These are phyloP conservation scores for Primulina tabacum DNA, from an alignment of 257 asterid genomes.

Conservation along the genomic window DNA sequence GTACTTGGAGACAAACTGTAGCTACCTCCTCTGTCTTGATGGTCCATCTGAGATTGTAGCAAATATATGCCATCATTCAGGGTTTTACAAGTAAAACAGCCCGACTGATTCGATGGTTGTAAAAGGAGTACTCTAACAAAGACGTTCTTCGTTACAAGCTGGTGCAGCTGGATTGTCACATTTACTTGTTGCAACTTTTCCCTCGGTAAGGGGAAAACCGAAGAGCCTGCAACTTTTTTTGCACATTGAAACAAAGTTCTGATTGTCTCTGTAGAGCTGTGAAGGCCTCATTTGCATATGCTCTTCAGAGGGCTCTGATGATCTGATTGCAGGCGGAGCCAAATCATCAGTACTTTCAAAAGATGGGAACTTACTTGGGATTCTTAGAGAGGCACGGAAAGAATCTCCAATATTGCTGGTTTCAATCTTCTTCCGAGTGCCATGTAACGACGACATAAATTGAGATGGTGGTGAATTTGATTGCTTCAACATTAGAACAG, in stretches of 20 bases:
- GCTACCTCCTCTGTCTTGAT: neutral
- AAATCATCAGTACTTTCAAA: constrained; percentile 27
- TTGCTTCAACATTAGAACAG: constrained; percentile 49
- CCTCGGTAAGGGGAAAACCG: constrained; percentile 82
- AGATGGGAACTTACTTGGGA: constrained; percentile 28
- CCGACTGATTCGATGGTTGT: neutral
- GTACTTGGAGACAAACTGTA: neutral
- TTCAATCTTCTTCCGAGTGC: constrained; percentile 34
- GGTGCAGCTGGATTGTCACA: constrained; percentile 28
- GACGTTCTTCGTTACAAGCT: neutral
- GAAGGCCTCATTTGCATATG: constrained; percentile 23
- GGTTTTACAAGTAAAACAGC: neutral
- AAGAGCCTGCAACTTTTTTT: constrained; percentile 71
- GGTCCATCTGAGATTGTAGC: neutral
- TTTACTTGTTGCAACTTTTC: constrained; percentile 29
- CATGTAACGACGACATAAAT: constrained; percentile 24
- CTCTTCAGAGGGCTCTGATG: constrained; percentile 31
- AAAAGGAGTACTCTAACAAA: neutral
- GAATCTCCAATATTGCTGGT: constrained; percentile 29
- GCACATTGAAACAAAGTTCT: constrained; percentile 43
- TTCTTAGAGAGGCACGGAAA: constrained; percentile 29
- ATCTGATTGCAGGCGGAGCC: constrained; percentile 19
- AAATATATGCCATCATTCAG: neutral
- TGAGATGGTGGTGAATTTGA: constrained; percentile 42
- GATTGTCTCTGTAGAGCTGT: constrained; percentile 32